Base-by-base conservation (phyloP, 192 early-diverging fungal species). In the Hyaloraphidium curvatum region DNA sequence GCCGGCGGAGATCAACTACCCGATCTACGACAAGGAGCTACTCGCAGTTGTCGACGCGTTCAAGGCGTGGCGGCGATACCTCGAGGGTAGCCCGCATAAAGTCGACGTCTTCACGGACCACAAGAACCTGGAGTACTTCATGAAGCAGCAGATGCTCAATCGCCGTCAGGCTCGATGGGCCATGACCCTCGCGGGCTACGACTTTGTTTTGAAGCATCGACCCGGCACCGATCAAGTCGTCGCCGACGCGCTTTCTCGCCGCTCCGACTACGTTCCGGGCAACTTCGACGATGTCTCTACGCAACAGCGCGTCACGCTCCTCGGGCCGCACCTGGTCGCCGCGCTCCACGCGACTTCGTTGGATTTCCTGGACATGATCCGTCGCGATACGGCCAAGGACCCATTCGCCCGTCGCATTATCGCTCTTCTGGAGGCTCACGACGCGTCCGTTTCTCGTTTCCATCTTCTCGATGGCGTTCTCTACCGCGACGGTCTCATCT, bases 51-150 rank as follows among this genome's bases (percentile, higher is more conserved):
- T 67, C 14, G 55, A 63, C 35, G 21, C 62, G 2, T 60, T 75
- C 33, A 53, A 48, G 22, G 14, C 59, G 2, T 74, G 68, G 65
- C 22, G 61, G 0, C 55, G 58, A 9, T 62, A 66, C 19, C 50
- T 75, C 22, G 61, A 55, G 39, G 59, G 62, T 2, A 1, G 56
- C 27, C 25, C 30, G 0, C 17, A 37, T 23, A 7, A 40, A 0
- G 56, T 73, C 25, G 55, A 39, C 1, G 60, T 73, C 0, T 54
- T 53, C 48, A 62, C 65, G 0, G 65, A 69, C 48, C 72, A 74
- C 31, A 56, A 59, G 17, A 68, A 68, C 39, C 52, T 70, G n/a
- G 52, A 60, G 14, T 67, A 66, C 16, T 67, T 72, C 14, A 55
- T 51, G 1, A 59, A 56, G 0, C 60, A 55, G 1, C 43, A 13